Base-by-base conservation (phyloP, 371 early-diverging fungal species). In the Mortierella sp. region DNA sequence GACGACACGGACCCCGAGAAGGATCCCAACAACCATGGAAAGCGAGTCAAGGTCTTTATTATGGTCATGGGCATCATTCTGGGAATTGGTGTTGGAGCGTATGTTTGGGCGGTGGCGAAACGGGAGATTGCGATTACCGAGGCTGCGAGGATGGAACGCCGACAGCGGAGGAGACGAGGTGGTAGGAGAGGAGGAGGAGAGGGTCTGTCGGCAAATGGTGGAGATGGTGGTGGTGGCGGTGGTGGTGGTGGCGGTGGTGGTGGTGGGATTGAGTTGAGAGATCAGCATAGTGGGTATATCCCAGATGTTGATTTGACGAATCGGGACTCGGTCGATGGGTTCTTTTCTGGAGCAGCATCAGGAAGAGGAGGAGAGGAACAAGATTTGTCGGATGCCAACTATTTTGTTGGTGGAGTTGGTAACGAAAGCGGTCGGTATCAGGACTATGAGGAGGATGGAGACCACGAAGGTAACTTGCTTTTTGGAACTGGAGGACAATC, bases 81-180 rank as follows among this genome's bases (percentile, higher is more conserved):
- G 3, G 92, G 91, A 2, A 78, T 91, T 44, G 91, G 84, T n/a
- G 93, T 94, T 3, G 89, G 94, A 71, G 83, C 81, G 0, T 94
- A 94, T 82, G 81, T 95, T 4, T 93, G 93, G 79, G n/a, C 87
- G 3, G 74, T 92, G 10, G 91, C 94, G 24, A 89, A 88, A 46
- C 88, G 87, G 8, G 91, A 89, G 27, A 88, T 93, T 1, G 90
- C 87, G 11, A 90, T 92, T 48, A 82, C 83, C 16, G 91, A 89
- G 38, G 79, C 71, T 8, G 27, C 43, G 3, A 74, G 86, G 70
- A 55, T 75, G 29, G 82, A 85, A 32, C 72, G 80, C 41, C 70
- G 82, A 32, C 81, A 71, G 6, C 76, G 54, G 38, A 76, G 75
- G 72, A 74, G 68, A 63, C 77, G 70, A 14, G 74, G 56, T 51